phyloP scores from a whole-genome alignment of 176 grass and related monocot species.

The Dactylis glomerata region DNA sequence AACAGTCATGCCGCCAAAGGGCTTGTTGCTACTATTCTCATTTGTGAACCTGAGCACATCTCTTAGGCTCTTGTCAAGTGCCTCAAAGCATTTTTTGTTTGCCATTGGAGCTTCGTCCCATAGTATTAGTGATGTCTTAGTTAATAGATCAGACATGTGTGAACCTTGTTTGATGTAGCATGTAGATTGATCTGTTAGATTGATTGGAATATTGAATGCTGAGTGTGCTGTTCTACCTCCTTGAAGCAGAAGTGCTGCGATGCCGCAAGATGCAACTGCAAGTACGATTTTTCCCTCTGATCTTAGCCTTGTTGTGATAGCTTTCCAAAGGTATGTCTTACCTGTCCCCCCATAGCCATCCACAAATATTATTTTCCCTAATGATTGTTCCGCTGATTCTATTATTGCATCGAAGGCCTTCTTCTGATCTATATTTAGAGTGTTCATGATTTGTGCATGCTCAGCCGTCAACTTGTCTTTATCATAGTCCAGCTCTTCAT shows the following conservation, averaged over 20 bases:
- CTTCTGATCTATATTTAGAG: background rate
- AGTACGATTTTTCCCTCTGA: background rate
- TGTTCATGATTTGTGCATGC: background rate
- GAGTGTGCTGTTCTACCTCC: slow-evolving; percentile 20
- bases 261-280: slow-evolving; percentile 3
- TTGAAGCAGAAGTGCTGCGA: background rate
- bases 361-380: background rate
- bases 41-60: background rate
- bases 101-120: slow-evolving; percentile 8
- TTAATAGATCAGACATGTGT: background rate
- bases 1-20: slow-evolving; percentile 23
- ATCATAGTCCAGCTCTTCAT: background rate
- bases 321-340: slow-evolving; percentile 10
- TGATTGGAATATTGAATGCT: slow-evolving; percentile 3
- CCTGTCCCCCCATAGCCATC: slow-evolving; percentile 2
- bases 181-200: background rate
- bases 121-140: background rate
- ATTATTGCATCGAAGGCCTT: slow-evolving; percentile 1
- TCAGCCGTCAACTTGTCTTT: background rate
- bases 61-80: background rate
- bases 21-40: background rate
- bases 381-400: slow-evolving; percentile 7
- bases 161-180: slow-evolving; percentile 15
- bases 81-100: slow-evolving; percentile 13
- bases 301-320: background rate